Base-by-base conservation (phyloP, 805 yeast species). In the Millerozyma miso region DNA sequence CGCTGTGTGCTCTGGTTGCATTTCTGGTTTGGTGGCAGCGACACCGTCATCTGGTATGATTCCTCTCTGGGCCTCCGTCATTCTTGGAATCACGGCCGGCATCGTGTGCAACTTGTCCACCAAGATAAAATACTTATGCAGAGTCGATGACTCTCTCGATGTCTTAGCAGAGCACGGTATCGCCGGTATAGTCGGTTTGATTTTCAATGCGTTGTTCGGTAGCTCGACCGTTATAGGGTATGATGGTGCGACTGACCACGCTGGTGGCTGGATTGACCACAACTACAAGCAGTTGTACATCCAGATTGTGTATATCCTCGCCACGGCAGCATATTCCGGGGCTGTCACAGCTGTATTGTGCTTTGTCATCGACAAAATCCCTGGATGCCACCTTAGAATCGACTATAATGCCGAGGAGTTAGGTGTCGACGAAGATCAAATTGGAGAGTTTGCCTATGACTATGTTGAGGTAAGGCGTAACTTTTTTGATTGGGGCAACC, bases 381-480 rank as follows among this genome's bases (percentile, higher is more conserved):
- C 98, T 4, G 90, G 89, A 13, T 76, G 88, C 54, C 74, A 82
- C 40, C 71, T 93, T 55, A 77, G 97, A 58, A 88, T 88, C 4
- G 74, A 80, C 48, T 95, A 86, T 62, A 82, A 83, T 29, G 96
- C 84, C 17, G 99, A 91, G 63, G 87, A 83, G 49, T 71, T 73
- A 26, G 99, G 99, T 44, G 78, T 90, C 69, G 99, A 91, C 63
- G 97, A 90, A 63, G 96, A 88, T 66, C 97, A 91, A 68, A 87
- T 91, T 53, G 99, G 98, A 40, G 99, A 91, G 67, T 91, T 90
- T 67, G 98, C 98, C n/a, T 91, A 91, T 63, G 98, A 91, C 65
- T 91, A 89, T 60, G 97, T 91, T 44, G 99, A 91, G 71, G 95
- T 91, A 12, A 80, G 98, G 65, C 79, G 98, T 62, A 96, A 90